phyloP scores from a whole-genome alignment of 805 yeast genomes.

The Hermanozyma aechmeae region DNA sequence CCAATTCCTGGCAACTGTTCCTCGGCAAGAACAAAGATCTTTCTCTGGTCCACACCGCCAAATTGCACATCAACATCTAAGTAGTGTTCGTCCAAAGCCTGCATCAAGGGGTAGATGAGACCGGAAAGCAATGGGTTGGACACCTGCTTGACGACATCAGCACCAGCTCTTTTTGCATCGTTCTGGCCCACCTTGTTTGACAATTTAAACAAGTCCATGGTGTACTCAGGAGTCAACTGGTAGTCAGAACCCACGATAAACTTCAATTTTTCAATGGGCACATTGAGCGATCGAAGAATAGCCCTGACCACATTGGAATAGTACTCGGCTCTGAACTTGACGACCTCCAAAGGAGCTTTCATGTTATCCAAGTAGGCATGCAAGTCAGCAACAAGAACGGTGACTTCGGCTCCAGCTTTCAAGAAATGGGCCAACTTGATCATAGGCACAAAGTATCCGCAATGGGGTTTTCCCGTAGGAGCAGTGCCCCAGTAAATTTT shows the following conservation, averaged over 20 bases:
- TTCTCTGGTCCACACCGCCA: slow-evolving; percentile 99
- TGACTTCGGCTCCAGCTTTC: slow-evolving; percentile 93
- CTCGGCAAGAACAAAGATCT: slow-evolving; percentile 93
- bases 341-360: slow-evolving; percentile 96
- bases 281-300: slow-evolving; percentile 76
- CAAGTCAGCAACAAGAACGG: slow-evolving; percentile 83
- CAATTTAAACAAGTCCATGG: slow-evolving; percentile 81
- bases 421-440: slow-evolving; percentile 90
- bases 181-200: slow-evolving; percentile 83
- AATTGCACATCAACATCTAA: slow-evolving; percentile 87
- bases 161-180: slow-evolving; percentile 98
- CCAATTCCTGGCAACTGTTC: slow-evolving; percentile 82
- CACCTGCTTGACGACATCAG: slow-evolving; percentile 98
- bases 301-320: slow-evolving; percentile 80
- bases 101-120: slow-evolving; percentile 96
- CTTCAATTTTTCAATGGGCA: slow-evolving; percentile 80
- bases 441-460: slow-evolving; percentile 98
- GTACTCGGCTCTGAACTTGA: slow-evolving; percentile 79
- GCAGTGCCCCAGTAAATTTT: slow-evolving; percentile 99
- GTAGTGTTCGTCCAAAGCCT: slow-evolving; percentile 91
- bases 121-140: slow-evolving; percentile 90
- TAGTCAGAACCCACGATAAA: slow-evolving; percentile 88
- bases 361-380: slow-evolving; percentile 96
- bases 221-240: slow-evolving; percentile 69
- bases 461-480: slow-evolving; percentile 97